Conservation (phyloP, 805 yeast genomes). For the Kurtzmaniella fragi region DNA sequence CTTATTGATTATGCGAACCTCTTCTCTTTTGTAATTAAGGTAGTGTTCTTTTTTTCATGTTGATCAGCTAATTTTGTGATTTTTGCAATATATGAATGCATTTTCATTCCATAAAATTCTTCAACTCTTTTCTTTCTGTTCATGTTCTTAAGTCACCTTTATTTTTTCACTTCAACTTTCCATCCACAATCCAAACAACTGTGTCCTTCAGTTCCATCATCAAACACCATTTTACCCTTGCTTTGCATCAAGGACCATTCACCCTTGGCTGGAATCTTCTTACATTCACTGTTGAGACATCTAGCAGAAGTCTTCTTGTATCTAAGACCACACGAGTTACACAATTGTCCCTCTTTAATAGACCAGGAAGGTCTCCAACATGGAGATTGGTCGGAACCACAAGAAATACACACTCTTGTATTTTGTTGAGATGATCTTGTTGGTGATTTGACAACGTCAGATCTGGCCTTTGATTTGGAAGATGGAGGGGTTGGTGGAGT, state of each 20-base stretch:
- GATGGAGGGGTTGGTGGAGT: conserved; percentile 41
- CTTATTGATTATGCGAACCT: too few relatives aligned
- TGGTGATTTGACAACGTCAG: conserved; percentile 31
- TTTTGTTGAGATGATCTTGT: conserved; percentile 20
- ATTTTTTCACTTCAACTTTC: conserved; percentile 35
- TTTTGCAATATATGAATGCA: too few relatives aligned
- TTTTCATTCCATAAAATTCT: too few relatives aligned
- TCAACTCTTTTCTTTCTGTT: too few relatives aligned
- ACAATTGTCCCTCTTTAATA: conserved; percentile 82
- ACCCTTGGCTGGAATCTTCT: conserved; percentile 92
- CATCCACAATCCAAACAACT: conserved; percentile 40
- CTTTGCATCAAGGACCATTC: conserved; percentile 87
- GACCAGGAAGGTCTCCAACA: conserved; percentile 99
- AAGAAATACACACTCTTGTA: conserved; percentile 74
- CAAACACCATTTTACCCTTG: conserved; percentile 46
- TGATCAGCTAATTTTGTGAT: too few relatives aligned
- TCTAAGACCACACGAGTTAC: conserved; percentile 93
- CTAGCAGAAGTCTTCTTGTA: conserved; percentile 93
- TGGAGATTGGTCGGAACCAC: conserved; percentile 87
- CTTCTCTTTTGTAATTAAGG: too few relatives aligned
- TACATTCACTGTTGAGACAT: conserved; percentile 70
- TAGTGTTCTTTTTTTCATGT: too few relatives aligned
- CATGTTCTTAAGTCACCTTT: too few relatives aligned
- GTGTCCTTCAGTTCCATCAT: conserved; percentile 36
- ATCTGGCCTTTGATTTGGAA: conserved; percentile 21